Base-by-base conservation (phyloP, 768 basidiomycete genomes). In the Suillus variegatus region DNA sequence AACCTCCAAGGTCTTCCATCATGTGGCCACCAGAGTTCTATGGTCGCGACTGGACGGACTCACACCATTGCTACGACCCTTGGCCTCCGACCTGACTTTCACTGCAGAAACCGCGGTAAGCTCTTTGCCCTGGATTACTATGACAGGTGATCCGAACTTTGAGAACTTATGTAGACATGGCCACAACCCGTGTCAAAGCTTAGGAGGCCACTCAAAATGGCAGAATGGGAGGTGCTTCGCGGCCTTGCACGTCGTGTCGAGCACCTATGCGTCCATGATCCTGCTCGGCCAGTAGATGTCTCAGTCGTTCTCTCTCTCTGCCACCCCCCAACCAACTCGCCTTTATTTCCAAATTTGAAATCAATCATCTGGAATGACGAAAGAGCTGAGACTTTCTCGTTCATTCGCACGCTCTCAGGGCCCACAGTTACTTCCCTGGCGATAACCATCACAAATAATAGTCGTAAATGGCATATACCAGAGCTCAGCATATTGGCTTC, bases 1-100 rank as follows among this genome's bases (percentile, higher is more conserved):
- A 28, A 68, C 67, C 6, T 68, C 66, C 51, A 62, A 51, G 35
- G 6, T 32, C 14, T 68, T 68, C 22, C 46, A 60, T 60, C 54
- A 60, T 43, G 66, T 66, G 32, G 67, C 66, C 20, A 43, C 49
- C n/a, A 62, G 43, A 8, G 38, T 25, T 35, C 35, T 68, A 22
- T 68, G 67, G 67, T 41, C 36, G 2, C 38, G 43, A 40, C 20
- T 65, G 14, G 32, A 44, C 5, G 65, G 62, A 20, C 52, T 65
- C 36, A 20, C 63, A 7, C 65, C 65, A 36, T 38, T 65, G 25
- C 18, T 65, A 18, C 52, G 7, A 46, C n/a, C 38, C 25, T 44
- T 65, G 32, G 44, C 61, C 20, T 60, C 61, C 9, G 55, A 62
- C 28, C 25, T 62, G 6, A 36, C 1, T 14, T 35, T 35, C 16